Conservation (phyloP, 108 stramenopile genomes). For the Pseudonitzschia pungens region DNA sequence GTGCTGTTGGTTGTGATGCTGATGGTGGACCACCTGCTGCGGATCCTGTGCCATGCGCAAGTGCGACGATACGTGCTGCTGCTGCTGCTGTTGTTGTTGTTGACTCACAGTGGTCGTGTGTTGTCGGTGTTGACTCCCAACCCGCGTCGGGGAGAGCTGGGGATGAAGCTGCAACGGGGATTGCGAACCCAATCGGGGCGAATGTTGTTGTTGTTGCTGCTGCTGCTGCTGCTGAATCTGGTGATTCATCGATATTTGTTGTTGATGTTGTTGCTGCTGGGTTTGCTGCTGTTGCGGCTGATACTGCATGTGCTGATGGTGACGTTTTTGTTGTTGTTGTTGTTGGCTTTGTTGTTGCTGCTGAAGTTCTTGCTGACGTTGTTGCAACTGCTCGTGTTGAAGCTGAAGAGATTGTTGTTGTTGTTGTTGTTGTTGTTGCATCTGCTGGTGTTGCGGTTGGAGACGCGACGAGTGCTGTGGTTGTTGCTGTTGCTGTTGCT, state of each 20-base stretch:
- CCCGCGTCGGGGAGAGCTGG: slow-evolving; percentile 4
- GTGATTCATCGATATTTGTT: not conserved
- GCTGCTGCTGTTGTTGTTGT: slow-evolving; percentile 4
- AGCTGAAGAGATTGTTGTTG: slow-evolving; percentile 11
- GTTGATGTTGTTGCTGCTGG: not conserved
- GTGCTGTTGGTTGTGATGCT: not conserved
- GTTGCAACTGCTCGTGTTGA: slow-evolving; percentile 10
- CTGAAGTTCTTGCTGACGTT: slow-evolving; percentile 24
- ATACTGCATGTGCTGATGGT: slow-evolving; percentile 21
- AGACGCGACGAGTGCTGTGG: slow-evolving; percentile 20
- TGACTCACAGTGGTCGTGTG: not conserved
- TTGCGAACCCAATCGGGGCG: not conserved
- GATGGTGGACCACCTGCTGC: not conserved
- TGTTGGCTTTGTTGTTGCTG: slow-evolving; percentile 25
- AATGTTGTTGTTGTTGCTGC: not conserved
- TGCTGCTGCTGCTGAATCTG: slow-evolving; percentile 4
- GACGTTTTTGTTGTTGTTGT: slow-evolving; percentile 22
- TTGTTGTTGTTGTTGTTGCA: slow-evolving; percentile 21
- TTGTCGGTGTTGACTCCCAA: not conserved
- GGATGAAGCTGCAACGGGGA: not conserved
- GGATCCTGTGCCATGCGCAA: not conserved
- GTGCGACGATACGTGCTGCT: not conserved
- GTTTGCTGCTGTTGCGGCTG: not conserved
- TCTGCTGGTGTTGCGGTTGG: slow-evolving; percentile 5
- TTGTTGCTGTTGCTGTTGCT: slow-evolving; percentile 22